Base-by-base conservation (phyloP, 176 grass and related monocot species). In the Miscanthus lutarioriparius region DNA sequence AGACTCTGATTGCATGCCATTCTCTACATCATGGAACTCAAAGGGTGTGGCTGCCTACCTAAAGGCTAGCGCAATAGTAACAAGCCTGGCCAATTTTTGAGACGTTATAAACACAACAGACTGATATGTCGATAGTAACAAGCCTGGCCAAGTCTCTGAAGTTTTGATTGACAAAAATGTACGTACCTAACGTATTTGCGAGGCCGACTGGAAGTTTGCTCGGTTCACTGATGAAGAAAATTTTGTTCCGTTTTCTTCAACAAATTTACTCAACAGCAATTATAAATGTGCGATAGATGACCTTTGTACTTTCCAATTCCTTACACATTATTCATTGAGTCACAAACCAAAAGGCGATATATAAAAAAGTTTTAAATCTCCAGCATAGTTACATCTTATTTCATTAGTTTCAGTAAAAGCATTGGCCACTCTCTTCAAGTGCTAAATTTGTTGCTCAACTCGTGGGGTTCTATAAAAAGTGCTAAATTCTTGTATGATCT, bases 341-440 rank as follows among this genome's bases (percentile, higher is more conserved):
- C 30, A 80, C 62, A 84, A 62, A 69, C 85, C 70, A 70, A 79
- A 90, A 33, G 75, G 62, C 53, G 14, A 80, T 51, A 78, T 35
- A 74, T 75, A 63, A 11, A 67, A 76, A 70, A 16, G 28, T 40
- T 51, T 72, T 67, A 25, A 25, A 27, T 67, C 39, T 75, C 32
- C 13, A 6, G 23, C 9, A 0, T 26, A 35, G 43, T 6, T 53
- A 6, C 13, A 32, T 7, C 51, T 39, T 47, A 7, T 62, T 61
- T 32, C 22, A 49, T 14, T 27, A 32, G 19, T 54, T 33, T 64
- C 8, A 77, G 39, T 30, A 43, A 32, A 82, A 47, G 22, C 30
- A 37, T 22, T 59, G 19, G 51, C 17, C 51, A 54, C 51, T 8
- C 51, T 8, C 19, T 22, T 22, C 7, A 22, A n/a, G 19, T 2